Base-by-base conservation (phyloP, 2,329 filamentous ascomycete species). In the Escovopsis sp. region DNA sequence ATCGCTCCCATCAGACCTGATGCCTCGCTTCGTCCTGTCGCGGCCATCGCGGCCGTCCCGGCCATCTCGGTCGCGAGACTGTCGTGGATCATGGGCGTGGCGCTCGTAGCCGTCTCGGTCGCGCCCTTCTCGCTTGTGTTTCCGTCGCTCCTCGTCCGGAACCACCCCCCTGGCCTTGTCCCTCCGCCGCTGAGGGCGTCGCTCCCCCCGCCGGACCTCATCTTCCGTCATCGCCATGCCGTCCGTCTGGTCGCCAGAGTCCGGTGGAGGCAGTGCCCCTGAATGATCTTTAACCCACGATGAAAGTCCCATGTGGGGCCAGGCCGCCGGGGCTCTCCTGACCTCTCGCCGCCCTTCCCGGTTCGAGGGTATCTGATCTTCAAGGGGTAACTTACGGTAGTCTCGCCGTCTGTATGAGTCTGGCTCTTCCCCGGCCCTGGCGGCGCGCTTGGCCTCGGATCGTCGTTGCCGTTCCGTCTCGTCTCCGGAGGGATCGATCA, bases 231-330 rank as follows among this genome's bases (percentile, higher is more conserved):
- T 53, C 37, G 58, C 59, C 13, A 55, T 57, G 2, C 57, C 61
- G 11, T 62, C 61, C 15, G 50, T 48, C 15, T 54, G 53, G 13
- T 57, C 60, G 36, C 50, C 50, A 33, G 62, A 61, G 0, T 67
- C 65, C 1, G 72, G 73, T 2, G 75, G 74, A 3, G 74, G 73
- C 2, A 72, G 72, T 3, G 74, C 74, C 49, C 78, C 76, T 2
- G 70, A 73, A 49, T 77, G 70, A 11, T 79, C 74, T 56, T 78
- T 78, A 5, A 79, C 75, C 76, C 76, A 80, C 0, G 74, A 79
- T 8, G 72, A 74, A 0, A 75, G 79, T 24, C 76, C 75, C 7
- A 71, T 77, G 53, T 78, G 72, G 14, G 76, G 75, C 76, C 76
- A 79, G 9, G 62, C 63, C 8, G 65, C 47, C 3, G 34, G 34